Evolutionary conservation across 2,329 filamentous ascomycete genomes (phyloP).

Genomic region (Pestalotiopsis sp.): DNA sequence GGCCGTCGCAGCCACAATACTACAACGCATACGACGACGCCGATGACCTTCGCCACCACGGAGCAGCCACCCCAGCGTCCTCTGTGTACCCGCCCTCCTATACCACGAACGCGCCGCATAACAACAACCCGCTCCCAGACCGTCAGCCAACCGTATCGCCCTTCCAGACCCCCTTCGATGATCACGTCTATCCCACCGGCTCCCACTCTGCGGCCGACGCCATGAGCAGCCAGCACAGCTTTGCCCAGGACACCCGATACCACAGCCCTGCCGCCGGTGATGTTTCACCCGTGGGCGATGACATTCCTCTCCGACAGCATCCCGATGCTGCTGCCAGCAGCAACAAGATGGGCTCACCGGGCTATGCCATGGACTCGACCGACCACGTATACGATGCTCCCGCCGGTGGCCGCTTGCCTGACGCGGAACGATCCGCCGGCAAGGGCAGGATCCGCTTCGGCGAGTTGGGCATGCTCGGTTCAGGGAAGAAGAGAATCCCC

Average conservation of each 20-base stretch:
- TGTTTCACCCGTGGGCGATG: slow-evolving; percentile 47
- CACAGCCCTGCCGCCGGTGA: slow-evolving; percentile 47
- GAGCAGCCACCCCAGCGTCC: slow-evolving; percentile 42
- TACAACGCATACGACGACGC: slow-evolving; percentile 8
- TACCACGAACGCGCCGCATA: slow-evolving; percentile 31
- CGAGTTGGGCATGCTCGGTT: slow-evolving; percentile 61
- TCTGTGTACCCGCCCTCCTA: slow-evolving; percentile 48
- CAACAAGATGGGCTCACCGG: slow-evolving; percentile 30
- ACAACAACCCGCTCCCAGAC: slow-evolving; percentile 24
- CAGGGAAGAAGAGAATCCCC: slow-evolving; percentile 62
- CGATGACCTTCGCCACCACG: not conserved
- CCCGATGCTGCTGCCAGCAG: slow-evolving; percentile 36
- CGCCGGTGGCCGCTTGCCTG: slow-evolving; percentile 24
- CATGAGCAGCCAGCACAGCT: slow-evolving; percentile 41
- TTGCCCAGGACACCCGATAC: slow-evolving; percentile 61
- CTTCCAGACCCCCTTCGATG: slow-evolving; percentile 69
- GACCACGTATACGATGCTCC: slow-evolving; percentile 67
- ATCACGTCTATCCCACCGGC: slow-evolving; percentile 64
- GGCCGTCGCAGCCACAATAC: slow-evolving; percentile 34
- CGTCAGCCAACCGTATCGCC: slow-evolving; percentile 49
- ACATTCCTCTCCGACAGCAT: slow-evolving; percentile 60
- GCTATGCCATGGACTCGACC: slow-evolving; percentile 36
- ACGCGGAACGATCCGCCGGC: slow-evolving; percentile 27
- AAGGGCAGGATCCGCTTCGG: slow-evolving; percentile 53
- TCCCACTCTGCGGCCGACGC: slow-evolving; percentile 32